Base-by-base conservation (phyloP, 345 rosid species). In the Carallia pectinifolia region DNA sequence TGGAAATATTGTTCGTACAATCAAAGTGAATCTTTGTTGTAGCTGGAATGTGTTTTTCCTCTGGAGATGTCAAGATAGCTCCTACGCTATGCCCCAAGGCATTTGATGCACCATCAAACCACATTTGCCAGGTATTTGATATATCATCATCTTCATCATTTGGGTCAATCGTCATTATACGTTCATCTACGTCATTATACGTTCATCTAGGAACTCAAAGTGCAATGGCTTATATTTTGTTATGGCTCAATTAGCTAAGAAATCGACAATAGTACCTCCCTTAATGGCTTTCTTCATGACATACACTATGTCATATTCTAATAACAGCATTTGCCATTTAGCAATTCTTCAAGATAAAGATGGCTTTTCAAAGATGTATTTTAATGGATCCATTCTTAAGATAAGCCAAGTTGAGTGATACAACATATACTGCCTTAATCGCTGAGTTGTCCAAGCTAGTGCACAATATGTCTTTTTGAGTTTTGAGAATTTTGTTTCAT, bases 381-480 rank as follows among this genome's bases (percentile, higher is more conserved):
- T 70, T 0, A 70, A 6, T 0, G 66, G 73, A 13, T 70, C 59
- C n/a, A 70, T 1, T 4, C 38, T 12, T 3, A 13, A 37, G 1
- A 75, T 23, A 4, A 31, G 15, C 60, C 38, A 64, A 0, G n/a
- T 64, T 2, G 62, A 19, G 53, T 67, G 18, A 4, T 17, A 27
- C 27, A 63, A 34, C 58, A 59, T 72, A 8, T 67, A 72, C 4
- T 67, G 50, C 0, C 66, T 12, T 2, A 70, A 18, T 1, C 52
- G 6, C 4, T 58, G 62, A 0, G 67, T 10, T 0, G 12, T 13
- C 71, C 74, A 77, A 0, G 50, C 44, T 2, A 73, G 17, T 6
- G 71, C 54, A 19, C 50, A 65, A 73, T 64, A 77, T 0, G 8
- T 37, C 3, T 47, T 58, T 7, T 77, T 60, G 0, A 59, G 6